phyloP scores from a whole-genome alignment of 345 rosid species.

The Eucalyptus curtisii region DNA sequence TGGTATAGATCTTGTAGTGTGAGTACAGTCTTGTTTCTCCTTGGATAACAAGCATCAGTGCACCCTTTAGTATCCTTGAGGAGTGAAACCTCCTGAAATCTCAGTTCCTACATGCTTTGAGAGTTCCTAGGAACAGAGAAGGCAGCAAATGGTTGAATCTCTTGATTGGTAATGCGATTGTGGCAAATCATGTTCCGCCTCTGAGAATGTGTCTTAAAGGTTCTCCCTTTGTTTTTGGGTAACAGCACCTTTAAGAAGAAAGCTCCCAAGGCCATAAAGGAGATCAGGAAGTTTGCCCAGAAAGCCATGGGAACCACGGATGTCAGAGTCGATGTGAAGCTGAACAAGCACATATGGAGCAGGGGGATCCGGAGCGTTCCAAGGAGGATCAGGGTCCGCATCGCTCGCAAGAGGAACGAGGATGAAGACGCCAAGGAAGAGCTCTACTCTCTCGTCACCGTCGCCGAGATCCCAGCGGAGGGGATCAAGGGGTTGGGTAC shows the following conservation, averaged over 20 bases:
- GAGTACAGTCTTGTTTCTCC: neutral
- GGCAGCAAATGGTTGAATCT: neutral
- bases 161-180: neutral
- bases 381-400: constrained; percentile 13
- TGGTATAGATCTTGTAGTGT: neutral
- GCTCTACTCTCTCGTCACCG: constrained; percentile 6
- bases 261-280: constrained; percentile 16
- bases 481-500: constrained; percentile 9
- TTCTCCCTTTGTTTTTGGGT: neutral
- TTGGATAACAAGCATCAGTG: neutral
- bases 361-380: constrained; percentile 15
- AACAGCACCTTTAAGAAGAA: constrained; percentile 18
- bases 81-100: neutral
- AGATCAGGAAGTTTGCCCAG: constrained; percentile 17
- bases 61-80: neutral
- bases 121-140: neutral
- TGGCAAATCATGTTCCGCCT: neutral
- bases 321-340: constrained; percentile 13
- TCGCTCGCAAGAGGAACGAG: constrained; percentile 12
- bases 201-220: neutral
- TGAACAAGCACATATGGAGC: constrained; percentile 18
- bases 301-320: constrained; percentile 12
- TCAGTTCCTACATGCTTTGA: neutral
- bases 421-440: constrained; percentile 16
- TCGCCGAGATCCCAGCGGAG: neutral